Evolutionary conservation across 495 filamentous ascomycete species (phyloP), one percentile per base, ranked within the genome.

Genomic region (Lepidopterella palustris): DNA sequence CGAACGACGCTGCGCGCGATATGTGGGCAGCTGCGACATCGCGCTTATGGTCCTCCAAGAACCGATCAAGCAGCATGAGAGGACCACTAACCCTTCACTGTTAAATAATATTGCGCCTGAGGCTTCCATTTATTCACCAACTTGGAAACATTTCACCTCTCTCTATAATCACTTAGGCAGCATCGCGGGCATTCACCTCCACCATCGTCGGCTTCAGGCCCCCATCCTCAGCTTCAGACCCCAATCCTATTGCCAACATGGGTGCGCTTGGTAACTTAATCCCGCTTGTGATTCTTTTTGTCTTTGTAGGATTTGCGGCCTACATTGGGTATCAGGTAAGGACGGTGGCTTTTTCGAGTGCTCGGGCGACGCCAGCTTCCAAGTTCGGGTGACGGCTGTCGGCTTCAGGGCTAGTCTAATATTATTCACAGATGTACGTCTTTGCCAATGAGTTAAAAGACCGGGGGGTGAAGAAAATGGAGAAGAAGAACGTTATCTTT

Each of bases 401-500:
- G 29, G 11, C 42, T 24, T 24, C 47, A 50, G 9, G 18, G 47
- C 47, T 50, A 50, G 26, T 13, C 18, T 50, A 5, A 13, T 25
- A 27, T 24, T 15, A 28, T 28, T n/a, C n/a, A 9, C 47, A 72
- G 64, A 62, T 87, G 59, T 96, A 90, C 77, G 76, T 82, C 51
- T 85, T 86, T 69, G 72, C 80, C 21, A 78, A 80, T 62, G 81
- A 89, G 67, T 84, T 96, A 60, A 79, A 84, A 58, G 76, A 82
- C 52, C 80, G 82, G 55, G 87, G 89, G 26, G 79, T 76, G 35
- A 76, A 84, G 67, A 86, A 87, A 68, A 87, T 97, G 84, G 87
- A 89, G 76, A 81, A 84, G 72, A 88, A 87, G 76, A 84, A 96
- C 68, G 78, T 96, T 26, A 75, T 82, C 28, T 84, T 95, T 70